phyloP scores from a whole-genome alignment of 441 rosid genomes.

The Jatropha multifida region DNA sequence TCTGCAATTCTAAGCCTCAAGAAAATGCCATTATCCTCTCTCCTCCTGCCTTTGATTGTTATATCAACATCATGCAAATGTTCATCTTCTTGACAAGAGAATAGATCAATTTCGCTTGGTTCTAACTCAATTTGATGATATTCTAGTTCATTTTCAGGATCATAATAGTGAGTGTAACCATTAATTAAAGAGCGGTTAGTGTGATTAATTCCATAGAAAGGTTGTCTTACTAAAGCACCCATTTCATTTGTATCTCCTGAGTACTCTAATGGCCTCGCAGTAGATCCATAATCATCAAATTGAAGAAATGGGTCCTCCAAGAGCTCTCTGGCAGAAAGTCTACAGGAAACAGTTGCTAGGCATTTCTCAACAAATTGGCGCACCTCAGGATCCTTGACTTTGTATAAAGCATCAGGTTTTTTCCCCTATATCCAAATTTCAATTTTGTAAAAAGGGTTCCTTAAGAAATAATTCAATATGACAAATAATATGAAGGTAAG shows the following conservation, averaged over 20 bases:
- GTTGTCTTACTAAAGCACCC: slow-evolving; percentile 42
- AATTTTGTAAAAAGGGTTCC: slow-evolving; percentile 12
- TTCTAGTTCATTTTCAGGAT: slow-evolving; percentile 37
- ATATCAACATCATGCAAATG: slow-evolving; percentile 44
- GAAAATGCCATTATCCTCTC: slow-evolving; percentile 60
- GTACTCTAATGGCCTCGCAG: slow-evolving; percentile 46
- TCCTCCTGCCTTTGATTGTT: slow-evolving; percentile 65
- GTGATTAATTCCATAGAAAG: slow-evolving; percentile 31
- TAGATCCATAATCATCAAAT: slow-evolving; percentile 50
- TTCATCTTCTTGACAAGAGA: slow-evolving; percentile 59
- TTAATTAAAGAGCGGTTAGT: slow-evolving; percentile 26
- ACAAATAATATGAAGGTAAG: neutral
- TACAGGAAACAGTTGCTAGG: slow-evolving; percentile 63
- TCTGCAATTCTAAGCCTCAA: slow-evolving; percentile 67
- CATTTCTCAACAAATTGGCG: slow-evolving; percentile 78
- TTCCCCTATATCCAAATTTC: slow-evolving; percentile 51
- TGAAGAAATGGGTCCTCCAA: slow-evolving; percentile 75
- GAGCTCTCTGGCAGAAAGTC: slow-evolving; percentile 85
- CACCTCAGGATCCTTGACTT: slow-evolving; percentile 68
- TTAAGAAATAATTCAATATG: slow-evolving; percentile 8
- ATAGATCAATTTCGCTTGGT: slow-evolving; percentile 53
- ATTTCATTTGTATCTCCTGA: slow-evolving; percentile 41
- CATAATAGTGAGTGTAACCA: slow-evolving; percentile 37
- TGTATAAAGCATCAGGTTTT: slow-evolving; percentile 77
- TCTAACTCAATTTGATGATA: slow-evolving; percentile 47